Evolutionary conservation across 345 rosid species (phyloP).

Genomic region (Mallotus nudiflorus): DNA sequence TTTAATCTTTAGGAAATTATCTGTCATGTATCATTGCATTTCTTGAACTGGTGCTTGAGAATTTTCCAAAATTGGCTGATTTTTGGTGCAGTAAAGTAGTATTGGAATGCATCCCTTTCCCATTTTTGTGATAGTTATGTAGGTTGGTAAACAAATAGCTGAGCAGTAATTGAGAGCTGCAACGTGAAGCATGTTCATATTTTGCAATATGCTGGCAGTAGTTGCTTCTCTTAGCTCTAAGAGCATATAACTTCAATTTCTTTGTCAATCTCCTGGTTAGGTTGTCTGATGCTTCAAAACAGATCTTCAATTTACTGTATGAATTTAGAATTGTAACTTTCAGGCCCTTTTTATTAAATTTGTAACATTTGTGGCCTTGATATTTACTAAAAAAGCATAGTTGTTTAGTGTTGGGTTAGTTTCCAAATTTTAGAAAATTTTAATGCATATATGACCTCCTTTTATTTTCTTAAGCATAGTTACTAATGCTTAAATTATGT

Average conservation of each 20-base stretch:
- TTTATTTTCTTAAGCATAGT: background rate
- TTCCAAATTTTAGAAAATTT: background rate
- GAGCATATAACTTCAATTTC: background rate
- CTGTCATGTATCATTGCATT: background rate
- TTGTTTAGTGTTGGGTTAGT: background rate
- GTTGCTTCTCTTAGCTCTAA: background rate
- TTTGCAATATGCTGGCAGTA: background rate
- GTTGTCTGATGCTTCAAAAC: background rate
- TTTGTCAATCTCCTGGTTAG: background rate
- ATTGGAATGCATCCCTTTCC: too few species aligned
- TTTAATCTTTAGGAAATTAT: background rate
- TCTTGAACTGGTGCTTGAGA: too few species aligned
- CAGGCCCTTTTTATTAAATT: background rate
- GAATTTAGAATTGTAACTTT: background rate
- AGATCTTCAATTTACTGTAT: background rate
- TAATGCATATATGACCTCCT: background rate
- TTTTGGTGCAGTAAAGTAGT: too few species aligned
- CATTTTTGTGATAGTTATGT: background rate
- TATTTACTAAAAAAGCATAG: background rate
- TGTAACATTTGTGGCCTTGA: background rate
- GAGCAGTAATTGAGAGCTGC: background rate
- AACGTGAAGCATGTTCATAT: background rate
- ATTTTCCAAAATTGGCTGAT: too few species aligned
- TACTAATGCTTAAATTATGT: conserved; percentile 11
- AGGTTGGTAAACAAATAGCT: background rate